Evolutionary conservation across 2,329 filamentous ascomycete species (phyloP).

Genomic region (Fusarium annulatum): DNA sequence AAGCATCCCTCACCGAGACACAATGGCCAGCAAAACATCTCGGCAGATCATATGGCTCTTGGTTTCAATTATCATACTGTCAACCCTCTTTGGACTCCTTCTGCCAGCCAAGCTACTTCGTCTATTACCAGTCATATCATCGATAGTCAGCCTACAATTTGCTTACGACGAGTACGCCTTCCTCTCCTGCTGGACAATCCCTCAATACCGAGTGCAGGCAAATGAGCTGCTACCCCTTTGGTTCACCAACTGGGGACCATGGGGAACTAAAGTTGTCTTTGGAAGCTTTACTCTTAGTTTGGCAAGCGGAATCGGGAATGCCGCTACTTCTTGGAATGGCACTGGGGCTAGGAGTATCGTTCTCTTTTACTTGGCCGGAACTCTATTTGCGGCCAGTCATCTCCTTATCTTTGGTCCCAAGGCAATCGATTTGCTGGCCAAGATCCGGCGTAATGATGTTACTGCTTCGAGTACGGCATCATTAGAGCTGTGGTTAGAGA

Average conservation of each 20-base stretch:
- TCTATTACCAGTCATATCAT: not conserved
- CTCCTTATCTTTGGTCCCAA: fast-evolving
- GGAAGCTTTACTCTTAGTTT: not conserved
- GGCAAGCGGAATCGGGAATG: not conserved
- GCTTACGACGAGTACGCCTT: not conserved
- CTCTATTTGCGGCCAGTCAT: not conserved
- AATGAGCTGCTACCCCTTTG: not conserved
- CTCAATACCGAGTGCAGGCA: not conserved
- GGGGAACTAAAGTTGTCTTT: not conserved
- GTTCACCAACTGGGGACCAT: not conserved
- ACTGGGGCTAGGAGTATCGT: not conserved
- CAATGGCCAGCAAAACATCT: not conserved
- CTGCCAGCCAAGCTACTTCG: not conserved
- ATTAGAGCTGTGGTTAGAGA: not conserved
- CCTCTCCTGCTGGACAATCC: not conserved
- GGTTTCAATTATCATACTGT: fast-evolving
- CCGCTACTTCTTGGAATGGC: not conserved
- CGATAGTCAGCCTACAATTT: not conserved
- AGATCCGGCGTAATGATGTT: not conserved
- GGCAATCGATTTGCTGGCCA: not conserved
- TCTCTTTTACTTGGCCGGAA: not conserved
- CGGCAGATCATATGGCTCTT: not conserved
- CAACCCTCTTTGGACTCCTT: not conserved
- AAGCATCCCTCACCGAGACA: not conserved
- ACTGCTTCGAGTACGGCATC: not conserved